phyloP scores from a whole-genome alignment of 257 asterid genomes.

The Sherardia arvensis region DNA sequence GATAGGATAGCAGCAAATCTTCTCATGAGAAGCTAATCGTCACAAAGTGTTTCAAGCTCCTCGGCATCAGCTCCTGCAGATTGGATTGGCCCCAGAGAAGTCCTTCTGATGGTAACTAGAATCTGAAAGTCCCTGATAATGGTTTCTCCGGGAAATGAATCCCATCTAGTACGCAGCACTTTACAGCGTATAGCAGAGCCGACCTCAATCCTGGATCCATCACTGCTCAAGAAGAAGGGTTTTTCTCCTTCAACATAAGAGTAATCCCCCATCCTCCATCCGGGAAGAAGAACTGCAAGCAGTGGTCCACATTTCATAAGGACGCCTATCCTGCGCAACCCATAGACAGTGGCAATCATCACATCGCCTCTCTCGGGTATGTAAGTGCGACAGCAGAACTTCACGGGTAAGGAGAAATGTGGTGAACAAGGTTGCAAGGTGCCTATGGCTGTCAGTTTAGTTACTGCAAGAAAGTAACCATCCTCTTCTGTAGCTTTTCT shows the following conservation, averaged over 20 bases:
- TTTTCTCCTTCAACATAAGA: slow-evolving; percentile 23
- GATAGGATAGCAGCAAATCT: neutral
- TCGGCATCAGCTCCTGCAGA: slow-evolving; percentile 51
- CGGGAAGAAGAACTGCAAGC: slow-evolving; percentile 42
- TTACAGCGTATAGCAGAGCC: slow-evolving; percentile 41
- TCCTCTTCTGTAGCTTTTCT: slow-evolving; percentile 26
- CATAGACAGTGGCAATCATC: slow-evolving; percentile 47
- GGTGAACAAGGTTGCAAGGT: no score
- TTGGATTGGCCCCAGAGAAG: slow-evolving; percentile 69
- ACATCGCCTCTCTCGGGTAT: slow-evolving; percentile 57
- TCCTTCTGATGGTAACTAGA: slow-evolving; percentile 52
- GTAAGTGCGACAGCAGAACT: slow-evolving; percentile 38
- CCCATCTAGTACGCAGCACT: slow-evolving; percentile 56
- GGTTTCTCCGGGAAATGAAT: no score
- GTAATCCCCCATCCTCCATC: slow-evolving; percentile 46
- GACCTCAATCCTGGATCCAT: slow-evolving; percentile 52
- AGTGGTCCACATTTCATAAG: slow-evolving; percentile 76
- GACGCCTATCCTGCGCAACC: slow-evolving; percentile 45
- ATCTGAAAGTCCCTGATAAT: no score
- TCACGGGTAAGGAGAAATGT: slow-evolving; percentile 37
- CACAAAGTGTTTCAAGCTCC: slow-evolving; percentile 10
- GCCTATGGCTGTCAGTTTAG: slow-evolving; percentile 52
- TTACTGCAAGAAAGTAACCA: slow-evolving; percentile 63
- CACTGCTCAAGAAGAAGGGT: slow-evolving; percentile 29
- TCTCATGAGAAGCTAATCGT: neutral